Evolutionary conservation across 2,329 filamentous ascomycete genomes (phyloP), one percentile per base, ranked within the genome.

Genomic region (Aspergillus carbonarius): DNA sequence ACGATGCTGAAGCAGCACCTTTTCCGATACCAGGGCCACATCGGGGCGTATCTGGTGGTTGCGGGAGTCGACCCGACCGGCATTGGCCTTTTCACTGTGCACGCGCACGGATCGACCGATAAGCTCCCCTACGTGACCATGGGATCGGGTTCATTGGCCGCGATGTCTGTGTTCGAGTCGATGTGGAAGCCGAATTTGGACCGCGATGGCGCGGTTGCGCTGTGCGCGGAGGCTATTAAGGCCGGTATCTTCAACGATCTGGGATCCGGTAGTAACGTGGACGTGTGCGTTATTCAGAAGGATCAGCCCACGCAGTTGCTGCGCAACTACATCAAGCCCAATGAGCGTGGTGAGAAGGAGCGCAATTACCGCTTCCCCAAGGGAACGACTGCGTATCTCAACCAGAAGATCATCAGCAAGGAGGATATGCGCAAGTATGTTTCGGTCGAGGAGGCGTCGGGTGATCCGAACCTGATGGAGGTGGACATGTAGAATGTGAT

Each of bases 71-170:
- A 99, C 76, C 93, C 96, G 34, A 99, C 95, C 0, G 95, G 95
- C 70, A 87, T 89, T 47, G 92, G 96, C 71, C 88, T 99, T 62
- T 99, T 96, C 83, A 99, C 96, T 64, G 95, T 99, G 44, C 95
- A 99, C 80, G 95, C 95, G 60, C 96, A 99, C 83, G 95, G 96
- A 66, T 95, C 90, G 71, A 99, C 95, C 62, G 95, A 99, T 82
- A 99, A 98, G 83, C 88, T 99, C 50, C 95, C 95, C 52, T 99
- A 99, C 77, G 96, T 99, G 67, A 99, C 96, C 65, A 99, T 99
- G 95, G 95, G 95, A 55, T 96, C 91, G 23, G 95, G 95, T 64
- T 96, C 92, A 49, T 82, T 99, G 66, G 95, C 95, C 27, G 95
- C 95, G 74, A 99, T 99, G 95, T 91, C 91, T 32, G 90, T 99